phyloP scores from a whole-genome alignment of 2,329 filamentous ascomycete genomes.

The Leptographium procerum region DNA sequence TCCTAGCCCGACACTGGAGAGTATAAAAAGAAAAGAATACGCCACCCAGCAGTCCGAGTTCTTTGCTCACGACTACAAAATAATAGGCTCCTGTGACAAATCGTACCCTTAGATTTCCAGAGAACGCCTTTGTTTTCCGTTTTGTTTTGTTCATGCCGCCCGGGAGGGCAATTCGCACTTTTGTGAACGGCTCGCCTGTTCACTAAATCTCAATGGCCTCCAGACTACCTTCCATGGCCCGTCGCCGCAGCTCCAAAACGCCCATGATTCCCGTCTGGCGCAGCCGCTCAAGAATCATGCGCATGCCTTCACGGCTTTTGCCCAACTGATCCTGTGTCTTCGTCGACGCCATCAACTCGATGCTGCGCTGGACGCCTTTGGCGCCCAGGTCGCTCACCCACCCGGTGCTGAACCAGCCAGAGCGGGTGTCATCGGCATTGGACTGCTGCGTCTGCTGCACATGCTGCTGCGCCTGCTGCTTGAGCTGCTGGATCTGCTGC shows the following conservation, averaged over 20 bases:
- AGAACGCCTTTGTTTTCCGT: background rate
- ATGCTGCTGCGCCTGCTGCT: slow-evolving; percentile 23
- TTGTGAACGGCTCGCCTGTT: background rate
- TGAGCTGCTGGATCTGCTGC: slow-evolving; percentile 16
- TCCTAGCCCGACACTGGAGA: background rate
- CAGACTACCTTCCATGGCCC: slow-evolving; percentile 25
- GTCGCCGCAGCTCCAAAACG: slow-evolving; percentile 43
- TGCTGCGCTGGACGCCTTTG: slow-evolving; percentile 63
- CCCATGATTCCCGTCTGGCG: slow-evolving; percentile 47
- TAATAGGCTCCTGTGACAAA: background rate
- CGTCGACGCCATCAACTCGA: slow-evolving; percentile 66
- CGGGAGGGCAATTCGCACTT: background rate
- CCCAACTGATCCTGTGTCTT: slow-evolving; percentile 68
- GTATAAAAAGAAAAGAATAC: background rate
- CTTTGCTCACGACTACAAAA: background rate
- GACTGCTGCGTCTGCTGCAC: slow-evolving; percentile 9
- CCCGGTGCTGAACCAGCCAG: slow-evolving; percentile 26
- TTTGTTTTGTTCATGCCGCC: background rate
- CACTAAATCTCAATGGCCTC: slow-evolving; percentile 16
- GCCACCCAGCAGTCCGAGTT: background rate
- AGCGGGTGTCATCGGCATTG: slow-evolving; percentile 21
- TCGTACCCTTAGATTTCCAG: background rate
- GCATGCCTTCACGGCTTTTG: slow-evolving; percentile 76
- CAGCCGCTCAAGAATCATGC: slow-evolving; percentile 62
- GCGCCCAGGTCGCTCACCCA: slow-evolving; percentile 47